A percentile compares a stretch with the other conserved stretches of the same genome.
Evolutionary conservation across 768 basidiomycete species (phyloP).

Genomic region (Kwoniella pini): DNA sequence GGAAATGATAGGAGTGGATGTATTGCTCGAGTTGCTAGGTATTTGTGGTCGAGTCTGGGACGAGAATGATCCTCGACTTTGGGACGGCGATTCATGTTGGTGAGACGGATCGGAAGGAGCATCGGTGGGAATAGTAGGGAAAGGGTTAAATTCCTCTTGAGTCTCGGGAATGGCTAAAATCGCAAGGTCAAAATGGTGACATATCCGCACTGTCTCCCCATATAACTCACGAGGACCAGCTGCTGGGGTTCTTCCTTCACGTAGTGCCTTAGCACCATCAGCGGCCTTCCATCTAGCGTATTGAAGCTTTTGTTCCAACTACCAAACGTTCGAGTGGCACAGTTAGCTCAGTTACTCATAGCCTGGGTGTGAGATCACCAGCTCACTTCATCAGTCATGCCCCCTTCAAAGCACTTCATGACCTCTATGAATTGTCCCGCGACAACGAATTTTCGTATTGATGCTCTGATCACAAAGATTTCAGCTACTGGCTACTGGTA

Average conservation of each 20-base stretch:
- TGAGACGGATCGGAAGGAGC: constrained; percentile 24
- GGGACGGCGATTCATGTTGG: not conserved
- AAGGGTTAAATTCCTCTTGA: constrained; percentile 14
- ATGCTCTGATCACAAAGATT: constrained; percentile 64
- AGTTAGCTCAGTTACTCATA: constrained; percentile 4
- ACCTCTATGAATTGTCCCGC: constrained; percentile 94
- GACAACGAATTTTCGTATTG: constrained; percentile 91
- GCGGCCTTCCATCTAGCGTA: constrained; percentile 98
- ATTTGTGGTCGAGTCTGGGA: constrained; percentile 17
- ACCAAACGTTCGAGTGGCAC: not conserved
- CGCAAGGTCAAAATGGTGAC: not conserved
- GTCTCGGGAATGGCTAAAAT: constrained; percentile 36
- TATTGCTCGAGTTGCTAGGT: constrained; percentile 4
- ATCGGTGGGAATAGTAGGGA: constrained; percentile 35
- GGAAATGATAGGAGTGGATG: constrained; percentile 32
- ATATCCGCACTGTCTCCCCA: not conserved
- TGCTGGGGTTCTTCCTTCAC: constrained; percentile 82
- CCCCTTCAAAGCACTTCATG: constrained; percentile 59
- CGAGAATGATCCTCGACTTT: constrained; percentile 28
- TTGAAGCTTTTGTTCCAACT: constrained; percentile 84
- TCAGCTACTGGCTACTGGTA: not conserved
- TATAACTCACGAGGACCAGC: constrained; percentile 69
- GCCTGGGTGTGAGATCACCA: not conserved
- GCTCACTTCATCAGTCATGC: constrained; percentile 54
- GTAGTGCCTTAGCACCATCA: constrained; percentile 88